Evolutionary conservation across 192 early-diverging fungal species (phyloP), one percentile per base, ranked within the genome.

Genomic region (Mortierella hygrophila): DNA sequence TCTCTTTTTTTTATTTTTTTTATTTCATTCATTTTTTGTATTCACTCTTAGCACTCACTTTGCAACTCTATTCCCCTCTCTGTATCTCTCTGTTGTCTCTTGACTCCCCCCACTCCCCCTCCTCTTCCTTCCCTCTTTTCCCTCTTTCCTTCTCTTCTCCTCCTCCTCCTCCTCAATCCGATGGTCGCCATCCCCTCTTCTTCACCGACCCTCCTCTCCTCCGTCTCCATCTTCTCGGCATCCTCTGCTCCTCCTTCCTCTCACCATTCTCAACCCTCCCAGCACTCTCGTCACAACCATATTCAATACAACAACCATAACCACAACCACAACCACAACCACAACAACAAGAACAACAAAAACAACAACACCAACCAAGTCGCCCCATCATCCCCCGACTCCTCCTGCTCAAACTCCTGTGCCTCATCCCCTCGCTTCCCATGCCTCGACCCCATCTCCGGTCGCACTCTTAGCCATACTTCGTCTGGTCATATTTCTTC

Each of bases 111-210:
- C n/a, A n/a, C n/a, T n/a, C n/a, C 15, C 41, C 72, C 16, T 68
- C 49, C 32, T 35, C 74, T 35, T 47, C 71, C 46, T 65, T 40
- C 20, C 23, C 55, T 35, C 69, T 29, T 69, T 35, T 70, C 20
- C 68, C 37, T 41, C 8, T 76, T 13, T 9, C 70, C 32, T 47
- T 16, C 47, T 26, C 15, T 21, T 63, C 55, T 42, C 13, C 40
- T 49, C 47, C 38, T 47, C 9, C 44, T 23, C 41, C 11, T 26
- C 71, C 20, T 7, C 37, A 26, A 40, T n/a, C 38, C 44, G 54
- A 79, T 84, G 69, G 77, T 84, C 75, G 77, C 82, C 77, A 68
- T 84, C 38, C 82, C 83, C 29, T 21, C 74, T 7, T 80, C 83
- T 38, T 77, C 83, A 0, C 70, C 83, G 1, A 83, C 82, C 10